Evolutionary conservation across 768 basidiomycete genomes (phyloP), one percentile per base, ranked within the genome.

Genomic region (Floccularia luteovirens): DNA sequence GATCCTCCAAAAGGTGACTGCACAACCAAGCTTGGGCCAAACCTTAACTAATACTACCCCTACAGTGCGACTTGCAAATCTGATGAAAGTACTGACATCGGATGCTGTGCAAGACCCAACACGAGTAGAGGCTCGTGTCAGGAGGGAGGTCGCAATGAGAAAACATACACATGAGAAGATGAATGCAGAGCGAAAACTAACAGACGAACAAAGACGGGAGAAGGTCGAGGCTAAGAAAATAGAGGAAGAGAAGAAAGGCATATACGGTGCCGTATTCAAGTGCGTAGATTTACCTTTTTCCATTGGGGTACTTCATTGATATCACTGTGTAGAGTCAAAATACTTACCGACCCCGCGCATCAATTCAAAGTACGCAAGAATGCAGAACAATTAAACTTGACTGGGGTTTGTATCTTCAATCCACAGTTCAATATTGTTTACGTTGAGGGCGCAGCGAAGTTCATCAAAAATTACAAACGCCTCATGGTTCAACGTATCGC

Each of bases 31-130:
- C 8, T 14, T 40, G 55, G 16, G 54, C 24, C 23, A 24, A 33
- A 31, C 5, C 24, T 21, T 14, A 12, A 25, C 25, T 27, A 7
- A 24, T 14, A 27, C 22, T 41, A 27, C 31, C 19, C 36, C 28
- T 43, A 6, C 44, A 92, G 94, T 99, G 42, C 90, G 91, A 21
- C 69, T 99, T 44, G 78, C 88, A 30, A 99, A 99, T 60, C 61
- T 98, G 56, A 98, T 98, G 93, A 91, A 90, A 55, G 96, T 99
- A 12, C 69, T 99, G 20, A 97, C 96, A 0, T 88, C 89, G 6
- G 92, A 97, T 53, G 94, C 93, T 0, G 83, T 99, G 19, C 88
- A 91, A 74, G 96, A 98, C 57, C 96, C 96, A 0, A 99, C 96
- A 2, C 82, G 92, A 37, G 90, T 99, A 2, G 96, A 99, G 59